These are phyloP conservation scores for Pseudogymnoascus sp. DNA, from an alignment of 2,329 filamentous ascomycete genomes.

Conservation along the genomic window DNA sequence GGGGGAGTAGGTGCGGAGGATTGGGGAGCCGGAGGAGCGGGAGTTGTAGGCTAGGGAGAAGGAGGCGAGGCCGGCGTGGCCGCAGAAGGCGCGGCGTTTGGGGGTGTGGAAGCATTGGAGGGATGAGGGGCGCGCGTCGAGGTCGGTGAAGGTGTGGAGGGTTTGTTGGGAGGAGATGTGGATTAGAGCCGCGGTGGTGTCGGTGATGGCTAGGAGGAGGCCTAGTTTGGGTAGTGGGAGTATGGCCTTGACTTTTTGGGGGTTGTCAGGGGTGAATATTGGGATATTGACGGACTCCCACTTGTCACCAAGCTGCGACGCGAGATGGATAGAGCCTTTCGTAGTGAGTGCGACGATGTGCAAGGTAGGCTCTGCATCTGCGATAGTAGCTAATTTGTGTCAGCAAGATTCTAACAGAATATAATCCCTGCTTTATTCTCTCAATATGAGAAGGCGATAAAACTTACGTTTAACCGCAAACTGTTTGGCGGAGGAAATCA, in stretches of 20 bases:
- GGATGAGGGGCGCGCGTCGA: constrained; percentile 49
- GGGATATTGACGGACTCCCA: constrained; percentile 44
- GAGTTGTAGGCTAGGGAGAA: constrained; percentile 55
- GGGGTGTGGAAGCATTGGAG: constrained; percentile 52
- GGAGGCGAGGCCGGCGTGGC: constrained; percentile 47
- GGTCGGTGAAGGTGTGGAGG: constrained; percentile 54
- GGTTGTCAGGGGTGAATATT: constrained; percentile 21
- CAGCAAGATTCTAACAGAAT: constrained; percentile 26
- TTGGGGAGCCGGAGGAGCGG: constrained; percentile 48
- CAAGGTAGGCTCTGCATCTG: constrained; percentile 19
- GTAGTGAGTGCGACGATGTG: constrained; percentile 42
- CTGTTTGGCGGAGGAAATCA: constrained; percentile 34
- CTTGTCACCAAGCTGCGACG: constrained; percentile 32
- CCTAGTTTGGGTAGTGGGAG: constrained; percentile 50
- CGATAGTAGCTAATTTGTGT: constrained; percentile 20
- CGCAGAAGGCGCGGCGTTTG: constrained; percentile 43
- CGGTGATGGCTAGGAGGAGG: constrained; percentile 52
- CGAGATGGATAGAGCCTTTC: constrained; percentile 42
- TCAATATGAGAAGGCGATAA: constrained; percentile 13
- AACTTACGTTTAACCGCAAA: constrained; percentile 36
- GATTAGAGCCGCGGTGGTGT: constrained; percentile 49
- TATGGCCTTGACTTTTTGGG: constrained; percentile 45
- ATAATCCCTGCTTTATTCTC: constrained; percentile 26
- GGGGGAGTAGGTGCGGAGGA: constrained; percentile 56
- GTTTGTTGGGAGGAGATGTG: constrained; percentile 48